These are phyloP conservation scores for Nymphaea thermarum DNA, from an alignment of 164 flowering plant species.

Conservation along the genomic window DNA sequence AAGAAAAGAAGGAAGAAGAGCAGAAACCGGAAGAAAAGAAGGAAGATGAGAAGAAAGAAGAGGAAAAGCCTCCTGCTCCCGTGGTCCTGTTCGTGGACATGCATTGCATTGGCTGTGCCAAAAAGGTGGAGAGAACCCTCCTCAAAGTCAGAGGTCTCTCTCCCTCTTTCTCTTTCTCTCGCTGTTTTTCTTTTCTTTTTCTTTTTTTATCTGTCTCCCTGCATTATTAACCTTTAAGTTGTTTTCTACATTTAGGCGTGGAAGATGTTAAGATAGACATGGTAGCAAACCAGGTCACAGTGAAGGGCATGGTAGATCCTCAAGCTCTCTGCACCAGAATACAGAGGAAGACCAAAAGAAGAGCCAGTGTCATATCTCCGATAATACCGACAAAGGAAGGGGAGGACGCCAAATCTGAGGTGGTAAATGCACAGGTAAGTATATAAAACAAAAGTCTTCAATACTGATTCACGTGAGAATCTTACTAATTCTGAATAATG, in stretches of 20 bases:
- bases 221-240: no score
- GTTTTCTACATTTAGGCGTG: slow-evolving; percentile 3
- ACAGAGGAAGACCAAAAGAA: slow-evolving; percentile 72
- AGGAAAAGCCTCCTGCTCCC: slow-evolving; percentile 48
- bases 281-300: slow-evolving; percentile 63
- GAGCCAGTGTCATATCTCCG: slow-evolving; percentile 71
- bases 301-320: slow-evolving; percentile 84
- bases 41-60: slow-evolving; percentile 25
- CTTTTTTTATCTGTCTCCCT: neutral
- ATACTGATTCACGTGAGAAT: neutral
- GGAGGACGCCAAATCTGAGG: slow-evolving; percentile 36
- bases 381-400: slow-evolving; percentile 50
- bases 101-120: slow-evolving; percentile 94
- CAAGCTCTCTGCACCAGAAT: slow-evolving; percentile 63
- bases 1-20: slow-evolving; percentile 16
- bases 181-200: neutral
- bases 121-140: slow-evolving; percentile 69
- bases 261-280: slow-evolving; percentile 60
- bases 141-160: slow-evolving; percentile 53
- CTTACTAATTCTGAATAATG: neutral
- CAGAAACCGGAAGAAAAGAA: slow-evolving; percentile 19
- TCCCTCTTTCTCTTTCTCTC: slow-evolving; percentile 1
- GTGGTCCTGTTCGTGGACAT: slow-evolving; percentile 63
- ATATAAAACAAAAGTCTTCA: neutral
- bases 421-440: neutral